A percentile compares a stretch with the other conserved stretches of the same genome.
phyloP scores from a whole-genome alignment of 169 alveolate genomes.

The Cyclospora cayetanensis region DNA sequence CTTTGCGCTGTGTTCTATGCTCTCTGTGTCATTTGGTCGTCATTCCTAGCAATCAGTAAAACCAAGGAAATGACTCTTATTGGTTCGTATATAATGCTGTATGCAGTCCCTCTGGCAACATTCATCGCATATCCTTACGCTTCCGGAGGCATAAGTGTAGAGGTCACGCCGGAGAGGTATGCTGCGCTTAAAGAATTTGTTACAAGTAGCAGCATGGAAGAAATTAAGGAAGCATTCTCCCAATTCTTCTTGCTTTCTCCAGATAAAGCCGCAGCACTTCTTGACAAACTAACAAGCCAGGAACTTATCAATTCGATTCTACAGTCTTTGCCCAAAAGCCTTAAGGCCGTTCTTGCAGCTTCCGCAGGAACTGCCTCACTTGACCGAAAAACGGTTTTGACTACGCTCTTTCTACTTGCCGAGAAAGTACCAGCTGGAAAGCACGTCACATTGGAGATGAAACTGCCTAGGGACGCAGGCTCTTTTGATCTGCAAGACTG shows the following conservation, averaged over 20 bases:
- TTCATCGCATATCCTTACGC: conserved; percentile 64
- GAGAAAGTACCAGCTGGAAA: neutral
- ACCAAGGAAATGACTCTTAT: conserved; percentile 68
- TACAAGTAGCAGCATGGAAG: conserved; percentile 21
- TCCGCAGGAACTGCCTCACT: neutral
- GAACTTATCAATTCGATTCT: neutral
- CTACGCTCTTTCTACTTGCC: neutral
- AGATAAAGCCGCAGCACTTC: neutral
- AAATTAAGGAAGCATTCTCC: neutral
- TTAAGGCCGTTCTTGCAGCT: neutral
- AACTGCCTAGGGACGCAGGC: conserved; percentile 5
- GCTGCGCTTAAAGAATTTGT: neutral
- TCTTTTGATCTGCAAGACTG: conserved; percentile 3
- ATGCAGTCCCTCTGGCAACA: conserved; percentile 64
- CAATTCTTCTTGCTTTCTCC: neutral
- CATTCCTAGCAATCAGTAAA: conserved; percentile 30
- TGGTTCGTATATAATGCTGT: conserved; percentile 66
- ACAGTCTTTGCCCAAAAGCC: neutral
- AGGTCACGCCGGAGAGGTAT: conserved; percentile 18
- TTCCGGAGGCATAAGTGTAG: conserved; percentile 17
- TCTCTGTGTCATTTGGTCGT: conserved; percentile 26
- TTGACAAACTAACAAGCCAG: neutral
- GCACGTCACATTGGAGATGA: neutral
- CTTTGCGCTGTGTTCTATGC: neutral
- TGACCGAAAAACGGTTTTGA: neutral